These are phyloP conservation scores for Gryganskiella cystojenkinii DNA, from an alignment of 192 early-diverging fungal genomes.

Conservation along the genomic window DNA sequence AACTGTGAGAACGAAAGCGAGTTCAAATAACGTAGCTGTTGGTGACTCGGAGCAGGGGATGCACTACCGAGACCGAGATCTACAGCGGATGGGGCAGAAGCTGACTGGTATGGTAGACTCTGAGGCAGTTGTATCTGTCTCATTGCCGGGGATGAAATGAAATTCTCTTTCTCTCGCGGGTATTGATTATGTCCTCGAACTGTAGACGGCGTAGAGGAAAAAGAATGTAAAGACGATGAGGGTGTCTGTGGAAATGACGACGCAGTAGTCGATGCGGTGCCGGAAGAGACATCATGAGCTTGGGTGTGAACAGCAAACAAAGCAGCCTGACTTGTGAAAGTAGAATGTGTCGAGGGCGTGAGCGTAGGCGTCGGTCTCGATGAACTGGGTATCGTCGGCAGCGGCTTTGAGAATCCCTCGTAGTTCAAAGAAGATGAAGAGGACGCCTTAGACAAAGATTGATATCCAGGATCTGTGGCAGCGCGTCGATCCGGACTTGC, in stretches of 20 bases:
- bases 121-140: neutral
- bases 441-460: too few species aligned
- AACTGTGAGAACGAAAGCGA: neutral
- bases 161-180: neutral
- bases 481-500: too few species aligned
- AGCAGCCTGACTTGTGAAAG: too few species aligned
- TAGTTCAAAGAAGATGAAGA: too few species aligned
- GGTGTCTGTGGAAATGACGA: neutral
- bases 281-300: too few species aligned
- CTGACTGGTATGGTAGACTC: slow-evolving; percentile 4
- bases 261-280: neutral
- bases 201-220: neutral
- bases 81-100: slow-evolving; percentile 29
- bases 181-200: neutral
- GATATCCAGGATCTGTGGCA: too few species aligned
- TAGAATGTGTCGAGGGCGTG: too few species aligned
- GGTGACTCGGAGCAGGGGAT: slow-evolving; percentile 1
- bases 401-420: too few species aligned
- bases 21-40: neutral
- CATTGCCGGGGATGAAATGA: neutral
- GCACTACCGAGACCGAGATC: slow-evolving; percentile 29
- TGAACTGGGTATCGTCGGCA: too few species aligned
- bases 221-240: neutral
- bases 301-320: too few species aligned
- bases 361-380: too few species aligned